These are phyloP conservation scores for Parastagonospora nodorum DNA, from an alignment of 2,329 filamentous ascomycete genomes.

Conservation along the genomic window DNA sequence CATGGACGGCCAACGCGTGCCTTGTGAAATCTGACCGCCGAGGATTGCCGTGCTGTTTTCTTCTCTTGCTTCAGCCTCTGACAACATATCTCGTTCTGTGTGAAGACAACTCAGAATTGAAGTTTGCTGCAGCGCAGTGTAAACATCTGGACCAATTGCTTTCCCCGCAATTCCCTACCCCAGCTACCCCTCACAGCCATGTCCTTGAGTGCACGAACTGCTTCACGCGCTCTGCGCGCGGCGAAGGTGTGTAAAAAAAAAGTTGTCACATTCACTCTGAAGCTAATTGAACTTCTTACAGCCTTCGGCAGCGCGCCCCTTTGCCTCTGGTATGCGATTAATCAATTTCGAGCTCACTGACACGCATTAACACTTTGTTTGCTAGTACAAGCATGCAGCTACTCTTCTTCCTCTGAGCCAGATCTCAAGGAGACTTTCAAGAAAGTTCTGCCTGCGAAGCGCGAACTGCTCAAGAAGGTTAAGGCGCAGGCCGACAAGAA, in stretches of 20 bases:
- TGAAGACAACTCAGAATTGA: neutral
- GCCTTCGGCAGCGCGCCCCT: slow-evolving; percentile 38
- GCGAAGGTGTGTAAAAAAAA: slow-evolving; percentile 60
- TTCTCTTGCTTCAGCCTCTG: slow-evolving; percentile 13
- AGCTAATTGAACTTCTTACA: slow-evolving; percentile 24
- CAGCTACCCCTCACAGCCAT: slow-evolving; percentile 53
- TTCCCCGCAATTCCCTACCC: slow-evolving; percentile 29
- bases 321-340: slow-evolving; percentile 45
- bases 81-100: slow-evolving; percentile 1
- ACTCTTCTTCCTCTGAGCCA: slow-evolving; percentile 78
- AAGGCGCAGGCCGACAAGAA: slow-evolving; percentile 82
- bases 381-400: slow-evolving; percentile 58
- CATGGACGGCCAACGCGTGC: slow-evolving; percentile 27
- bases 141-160: slow-evolving; percentile 17
- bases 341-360: slow-evolving; percentile 1
- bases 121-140: slow-evolving; percentile 15
- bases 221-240: slow-evolving; percentile 66
- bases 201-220: slow-evolving; percentile 67
- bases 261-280: neutral
- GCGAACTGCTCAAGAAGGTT: slow-evolving; percentile 91
- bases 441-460: slow-evolving; percentile 85
- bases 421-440: slow-evolving; percentile 88
- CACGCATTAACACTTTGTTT: slow-evolving; percentile 16
- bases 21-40: slow-evolving; percentile 32
- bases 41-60: slow-evolving; percentile 35